phyloP scores from a whole-genome alignment of 106 monocot species.

The Phalaenopsis equestris region DNA sequence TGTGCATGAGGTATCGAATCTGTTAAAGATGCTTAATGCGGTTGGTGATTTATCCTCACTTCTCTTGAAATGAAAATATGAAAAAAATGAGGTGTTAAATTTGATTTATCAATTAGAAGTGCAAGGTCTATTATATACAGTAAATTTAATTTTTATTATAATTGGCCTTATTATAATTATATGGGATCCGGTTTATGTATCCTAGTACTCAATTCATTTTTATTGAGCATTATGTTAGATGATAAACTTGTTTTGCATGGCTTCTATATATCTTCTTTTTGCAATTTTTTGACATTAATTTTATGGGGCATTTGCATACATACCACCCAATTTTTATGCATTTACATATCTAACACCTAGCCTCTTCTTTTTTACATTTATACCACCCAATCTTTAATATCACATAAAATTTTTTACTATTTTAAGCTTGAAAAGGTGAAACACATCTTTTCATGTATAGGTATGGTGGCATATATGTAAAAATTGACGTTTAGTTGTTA shows the following conservation, averaged over 20 bases:
- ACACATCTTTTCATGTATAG: too few species aligned
- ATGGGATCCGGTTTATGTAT: neutral
- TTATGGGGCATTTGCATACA: too few species aligned
- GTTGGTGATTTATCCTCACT: neutral
- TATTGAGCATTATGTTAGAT: neutral
- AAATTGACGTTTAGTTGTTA: too few species aligned
- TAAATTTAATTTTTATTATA: neutral
- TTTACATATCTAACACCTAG: too few species aligned
- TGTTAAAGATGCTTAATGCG: neutral
- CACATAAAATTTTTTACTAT: too few species aligned
- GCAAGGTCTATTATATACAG: neutral
- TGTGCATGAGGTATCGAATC: neutral
- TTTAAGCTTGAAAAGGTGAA: too few species aligned
- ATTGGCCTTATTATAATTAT: neutral
- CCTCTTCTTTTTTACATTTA: too few species aligned
- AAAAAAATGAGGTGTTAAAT: neutral
- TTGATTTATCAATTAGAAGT: neutral
- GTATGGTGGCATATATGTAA: too few species aligned
- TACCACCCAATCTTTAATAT: too few species aligned
- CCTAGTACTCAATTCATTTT: neutral
- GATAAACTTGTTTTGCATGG: neutral
- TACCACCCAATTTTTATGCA: too few species aligned
- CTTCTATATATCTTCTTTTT: neutral
- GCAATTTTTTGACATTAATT: too few species aligned
- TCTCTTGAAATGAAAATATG: neutral